These are phyloP conservation scores for Leucaena leucocephala DNA, from an alignment of 306 rosid species.

Conservation along the genomic window DNA sequence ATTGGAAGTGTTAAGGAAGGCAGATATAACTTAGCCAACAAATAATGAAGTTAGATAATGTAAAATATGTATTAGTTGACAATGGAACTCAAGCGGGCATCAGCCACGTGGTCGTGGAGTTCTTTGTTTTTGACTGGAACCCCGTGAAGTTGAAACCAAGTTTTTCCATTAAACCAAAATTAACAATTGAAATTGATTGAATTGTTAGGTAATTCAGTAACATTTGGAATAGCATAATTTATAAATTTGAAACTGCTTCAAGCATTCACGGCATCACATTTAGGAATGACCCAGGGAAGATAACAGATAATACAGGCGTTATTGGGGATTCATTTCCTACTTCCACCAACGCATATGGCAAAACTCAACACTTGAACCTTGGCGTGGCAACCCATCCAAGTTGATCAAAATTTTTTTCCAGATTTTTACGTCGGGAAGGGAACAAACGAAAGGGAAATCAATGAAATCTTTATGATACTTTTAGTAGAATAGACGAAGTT, in stretches of 20 bases:
- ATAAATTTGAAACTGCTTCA: background rate
- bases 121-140: background rate
- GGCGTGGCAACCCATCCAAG: background rate
- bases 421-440: background rate
- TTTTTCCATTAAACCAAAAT: background rate
- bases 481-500: too few relatives aligned
- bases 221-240: background rate
- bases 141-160: background rate
- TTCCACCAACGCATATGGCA: background rate
- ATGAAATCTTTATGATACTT: conserved; percentile 18
- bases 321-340: background rate
- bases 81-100: background rate
- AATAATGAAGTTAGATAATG: too few relatives aligned
- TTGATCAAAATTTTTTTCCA: background rate
- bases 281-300: background rate
- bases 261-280: background rate
- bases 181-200: background rate
- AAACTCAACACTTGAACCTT: background rate
- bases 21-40: too few relatives aligned
- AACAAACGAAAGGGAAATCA: background rate
- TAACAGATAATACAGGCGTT: background rate
- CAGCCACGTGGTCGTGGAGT: background rate
- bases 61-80: background rate
- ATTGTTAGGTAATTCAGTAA: background rate
- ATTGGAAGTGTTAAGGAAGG: background rate